Evolutionary conservation across 345 rosid genomes (phyloP).

Genomic region (Sisymbrium irio): DNA sequence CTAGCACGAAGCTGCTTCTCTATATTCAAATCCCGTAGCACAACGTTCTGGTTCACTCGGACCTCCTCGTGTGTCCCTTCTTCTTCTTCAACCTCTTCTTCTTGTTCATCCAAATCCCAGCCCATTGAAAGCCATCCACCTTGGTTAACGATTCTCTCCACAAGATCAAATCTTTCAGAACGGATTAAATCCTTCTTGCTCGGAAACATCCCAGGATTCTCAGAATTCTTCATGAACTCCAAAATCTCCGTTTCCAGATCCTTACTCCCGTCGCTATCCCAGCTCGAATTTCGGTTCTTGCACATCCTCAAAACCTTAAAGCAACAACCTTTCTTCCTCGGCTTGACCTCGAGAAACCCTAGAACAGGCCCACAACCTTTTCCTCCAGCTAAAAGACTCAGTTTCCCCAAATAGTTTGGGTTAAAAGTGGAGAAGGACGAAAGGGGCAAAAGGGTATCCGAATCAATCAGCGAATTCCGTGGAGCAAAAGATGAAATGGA

Average conservation of each 20-base stretch:
- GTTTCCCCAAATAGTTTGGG: slow-evolving; percentile 3
- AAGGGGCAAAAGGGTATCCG: slow-evolving; percentile 24
- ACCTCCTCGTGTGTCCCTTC: neutral
- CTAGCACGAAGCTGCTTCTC: slow-evolving; percentile 28
- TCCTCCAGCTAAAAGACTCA: slow-evolving; percentile 24
- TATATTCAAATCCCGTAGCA: slow-evolving; percentile 14
- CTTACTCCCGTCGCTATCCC: slow-evolving; percentile 47
- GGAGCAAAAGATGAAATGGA: slow-evolving; percentile 33
- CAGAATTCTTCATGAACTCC: slow-evolving; percentile 76
- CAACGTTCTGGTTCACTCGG: slow-evolving; percentile 2
- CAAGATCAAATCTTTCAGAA: slow-evolving; percentile 78
- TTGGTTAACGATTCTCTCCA: slow-evolving; percentile 49
- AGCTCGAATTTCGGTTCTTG: slow-evolving; percentile 34
- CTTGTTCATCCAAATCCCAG: slow-evolving; percentile 64
- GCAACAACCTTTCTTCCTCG: slow-evolving; percentile 36
- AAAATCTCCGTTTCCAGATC: slow-evolving; percentile 73
- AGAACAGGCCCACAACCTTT: slow-evolving; percentile 25
- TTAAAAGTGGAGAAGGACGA: slow-evolving; percentile 12
- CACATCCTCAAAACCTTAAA: slow-evolving; percentile 43
- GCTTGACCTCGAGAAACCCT: slow-evolving; percentile 37
- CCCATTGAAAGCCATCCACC: slow-evolving; percentile 94
- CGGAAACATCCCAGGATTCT: slow-evolving; percentile 64
- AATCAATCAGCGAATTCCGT: slow-evolving; percentile 31
- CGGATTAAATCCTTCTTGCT: slow-evolving; percentile 58
- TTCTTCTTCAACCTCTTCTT: slow-evolving; percentile 9